Conservation (phyloP, 2,329 filamentous ascomycete species). For the Botrytis fragariae region DNA sequence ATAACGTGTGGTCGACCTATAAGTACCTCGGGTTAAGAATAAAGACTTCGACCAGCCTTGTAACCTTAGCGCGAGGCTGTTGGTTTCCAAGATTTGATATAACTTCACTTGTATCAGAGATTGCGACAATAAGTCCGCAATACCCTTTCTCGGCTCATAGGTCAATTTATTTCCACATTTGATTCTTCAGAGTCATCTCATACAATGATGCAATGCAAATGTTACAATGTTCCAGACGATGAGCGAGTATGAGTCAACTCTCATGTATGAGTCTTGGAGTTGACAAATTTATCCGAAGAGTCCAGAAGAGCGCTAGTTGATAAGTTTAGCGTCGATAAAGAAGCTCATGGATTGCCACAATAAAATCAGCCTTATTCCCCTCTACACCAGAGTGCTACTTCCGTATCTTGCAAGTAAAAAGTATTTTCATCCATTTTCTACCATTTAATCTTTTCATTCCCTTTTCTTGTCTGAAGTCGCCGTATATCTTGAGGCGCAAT, state of each 20-base stretch:
- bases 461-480: constrained; percentile 35
- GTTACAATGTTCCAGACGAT: not conserved
- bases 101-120: not conserved
- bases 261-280: constrained; percentile 2
- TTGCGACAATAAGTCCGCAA: not conserved
- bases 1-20: not conserved
- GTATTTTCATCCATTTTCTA: not conserved
- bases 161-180: not conserved
- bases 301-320: constrained; percentile 1
- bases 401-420: not conserved
- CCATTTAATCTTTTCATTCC: constrained; percentile 17
- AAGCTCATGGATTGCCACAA: constrained; percentile 16
- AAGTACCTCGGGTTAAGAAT: not conserved
- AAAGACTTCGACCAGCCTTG: not conserved
- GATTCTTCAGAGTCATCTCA: not conserved
- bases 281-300: constrained; percentile 13
- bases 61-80: not conserved
- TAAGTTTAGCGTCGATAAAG: not conserved
- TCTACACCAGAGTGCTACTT: not conserved
- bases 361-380: constrained; percentile 17
- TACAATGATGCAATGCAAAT: not conserved
- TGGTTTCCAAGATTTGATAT: not conserved
- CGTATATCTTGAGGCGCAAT: constrained; percentile 36
- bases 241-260: constrained; percentile 14
- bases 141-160: not conserved